Percentiles rank a stretch among this genome's conserved stretches.
phyloP scores from a whole-genome alignment of 2,329 filamentous ascomycete species.

The Dactylellina sp. region DNA sequence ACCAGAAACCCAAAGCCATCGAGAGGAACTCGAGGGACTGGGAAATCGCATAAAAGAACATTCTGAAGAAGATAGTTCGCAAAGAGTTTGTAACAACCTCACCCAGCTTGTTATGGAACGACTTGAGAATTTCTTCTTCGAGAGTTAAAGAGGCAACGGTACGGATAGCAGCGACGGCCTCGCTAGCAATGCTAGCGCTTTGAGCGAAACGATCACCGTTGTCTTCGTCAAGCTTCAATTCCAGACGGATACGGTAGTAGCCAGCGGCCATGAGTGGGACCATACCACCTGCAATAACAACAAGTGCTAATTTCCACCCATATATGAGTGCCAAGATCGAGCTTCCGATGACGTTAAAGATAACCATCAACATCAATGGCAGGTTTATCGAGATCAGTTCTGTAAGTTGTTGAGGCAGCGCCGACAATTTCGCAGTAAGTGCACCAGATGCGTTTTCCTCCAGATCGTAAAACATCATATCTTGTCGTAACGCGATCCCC shows the following conservation, averaged over 20 bases:
- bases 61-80: constrained; percentile 29
- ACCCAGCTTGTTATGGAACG: constrained; percentile 25
- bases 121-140: constrained; percentile 64
- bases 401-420: constrained; percentile 66
- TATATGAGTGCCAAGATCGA: constrained; percentile 66
- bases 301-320: constrained; percentile 69
- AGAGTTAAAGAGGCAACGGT: constrained; percentile 68
- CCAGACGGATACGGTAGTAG: constrained; percentile 67
- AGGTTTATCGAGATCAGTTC: constrained; percentile 69
- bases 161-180: constrained; percentile 67
- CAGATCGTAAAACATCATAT: constrained; percentile 57
- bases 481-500: constrained; percentile 68
- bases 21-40: constrained; percentile 73
- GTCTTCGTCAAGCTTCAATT: constrained; percentile 66
- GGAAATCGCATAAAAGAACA: constrained; percentile 69
- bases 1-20: constrained; percentile 74
- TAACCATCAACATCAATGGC: constrained; percentile 66
- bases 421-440: constrained; percentile 62
- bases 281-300: constrained; percentile 66
- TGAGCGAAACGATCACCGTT: constrained; percentile 66
- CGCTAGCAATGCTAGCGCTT: constrained; percentile 68
- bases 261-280: constrained; percentile 66
- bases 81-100: constrained; percentile 48
- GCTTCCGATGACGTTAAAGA: constrained; percentile 66
- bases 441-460: constrained; percentile 62